These are phyloP conservation scores for Kwoniella shandongensis DNA, from an alignment of 768 basidiomycete species.

Conservation along the genomic window DNA sequence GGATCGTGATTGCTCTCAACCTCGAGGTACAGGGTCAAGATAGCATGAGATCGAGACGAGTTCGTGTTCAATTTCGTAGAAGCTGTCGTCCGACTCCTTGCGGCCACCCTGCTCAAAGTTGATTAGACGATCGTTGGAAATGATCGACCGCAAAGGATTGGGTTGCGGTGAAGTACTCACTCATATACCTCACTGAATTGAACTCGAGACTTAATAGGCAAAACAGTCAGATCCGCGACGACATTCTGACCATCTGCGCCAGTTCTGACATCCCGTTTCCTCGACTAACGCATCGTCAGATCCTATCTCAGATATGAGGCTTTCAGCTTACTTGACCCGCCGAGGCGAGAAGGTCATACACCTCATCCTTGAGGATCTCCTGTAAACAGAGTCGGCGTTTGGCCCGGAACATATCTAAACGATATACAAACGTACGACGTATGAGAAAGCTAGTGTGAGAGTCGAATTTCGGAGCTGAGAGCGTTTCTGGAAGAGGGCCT, in stretches of 20 bases:
- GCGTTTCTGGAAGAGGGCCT: slow-evolving; percentile 46
- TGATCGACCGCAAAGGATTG: no score
- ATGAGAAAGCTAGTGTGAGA: slow-evolving; percentile 63
- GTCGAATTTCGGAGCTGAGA: slow-evolving; percentile 47
- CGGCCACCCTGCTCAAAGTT: slow-evolving; percentile 61
- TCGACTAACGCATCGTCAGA: slow-evolving; percentile 7
- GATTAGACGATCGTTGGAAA: not conserved
- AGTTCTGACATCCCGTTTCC: slow-evolving; percentile 62
- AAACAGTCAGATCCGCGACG: slow-evolving; percentile 59
- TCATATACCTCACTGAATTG: slow-evolving; percentile 59
- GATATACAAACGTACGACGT: slow-evolving; percentile 59
- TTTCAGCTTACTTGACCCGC: not conserved
- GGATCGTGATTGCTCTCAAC: slow-evolving; percentile 10
- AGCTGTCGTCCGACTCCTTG: slow-evolving; percentile 77
- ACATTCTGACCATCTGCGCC: slow-evolving; percentile 61
- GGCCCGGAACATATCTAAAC: no score
- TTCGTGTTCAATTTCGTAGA: slow-evolving; percentile 78
- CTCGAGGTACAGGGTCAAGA: slow-evolving; percentile 68
- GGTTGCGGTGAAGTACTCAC: slow-evolving; percentile 31
- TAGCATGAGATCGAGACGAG: slow-evolving; percentile 85
- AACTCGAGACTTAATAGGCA: slow-evolving; percentile 54
- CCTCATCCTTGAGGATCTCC: slow-evolving; percentile 89
- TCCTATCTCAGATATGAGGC: not conserved
- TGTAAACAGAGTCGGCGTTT: no score
- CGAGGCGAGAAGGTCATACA: slow-evolving; percentile 72